phyloP scores from a whole-genome alignment of 116 monocot species.

The Phalaenopsis hybrid region DNA sequence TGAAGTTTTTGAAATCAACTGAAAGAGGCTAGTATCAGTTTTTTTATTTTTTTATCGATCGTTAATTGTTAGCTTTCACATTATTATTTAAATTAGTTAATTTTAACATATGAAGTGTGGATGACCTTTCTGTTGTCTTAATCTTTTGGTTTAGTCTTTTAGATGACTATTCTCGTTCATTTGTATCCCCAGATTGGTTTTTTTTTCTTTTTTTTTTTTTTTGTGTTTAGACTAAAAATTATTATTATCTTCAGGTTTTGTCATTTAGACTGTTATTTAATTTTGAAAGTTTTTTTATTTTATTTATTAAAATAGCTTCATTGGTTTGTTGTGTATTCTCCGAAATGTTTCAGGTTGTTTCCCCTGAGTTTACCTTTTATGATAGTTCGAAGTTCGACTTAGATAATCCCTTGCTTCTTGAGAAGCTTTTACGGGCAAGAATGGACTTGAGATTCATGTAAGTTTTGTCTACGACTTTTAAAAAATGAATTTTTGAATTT shows the following conservation, averaged over 20 bases:
- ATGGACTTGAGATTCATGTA: conserved; percentile 96
- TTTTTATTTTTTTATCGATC: neutral
- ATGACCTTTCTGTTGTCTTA: neutral
- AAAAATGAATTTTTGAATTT: neutral
- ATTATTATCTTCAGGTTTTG: neutral
- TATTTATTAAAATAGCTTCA: neutral
- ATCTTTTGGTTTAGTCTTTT: neutral
- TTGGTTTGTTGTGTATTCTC: neutral
- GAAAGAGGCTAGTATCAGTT: neutral
- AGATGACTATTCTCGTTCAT: neutral
- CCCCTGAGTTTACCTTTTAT: conserved; percentile 94
- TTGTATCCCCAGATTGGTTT: neutral
- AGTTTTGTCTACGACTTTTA: conserved; percentile 8
- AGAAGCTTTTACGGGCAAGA: conserved; percentile 91
- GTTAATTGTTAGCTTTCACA: neutral
- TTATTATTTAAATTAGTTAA: neutral
- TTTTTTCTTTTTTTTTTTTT: neutral
- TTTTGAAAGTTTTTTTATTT: neutral
- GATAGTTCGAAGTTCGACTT: conserved; percentile 62
- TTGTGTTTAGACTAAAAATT: neutral
- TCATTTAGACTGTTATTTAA: neutral
- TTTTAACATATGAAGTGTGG: neutral
- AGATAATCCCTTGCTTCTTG: conserved; percentile 65
- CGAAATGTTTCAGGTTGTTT: conserved; percentile 52
- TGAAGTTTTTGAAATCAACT: neutral